These are phyloP conservation scores for Dovyalis caffra DNA, from an alignment of 345 rosid genomes.

Conservation along the genomic window DNA sequence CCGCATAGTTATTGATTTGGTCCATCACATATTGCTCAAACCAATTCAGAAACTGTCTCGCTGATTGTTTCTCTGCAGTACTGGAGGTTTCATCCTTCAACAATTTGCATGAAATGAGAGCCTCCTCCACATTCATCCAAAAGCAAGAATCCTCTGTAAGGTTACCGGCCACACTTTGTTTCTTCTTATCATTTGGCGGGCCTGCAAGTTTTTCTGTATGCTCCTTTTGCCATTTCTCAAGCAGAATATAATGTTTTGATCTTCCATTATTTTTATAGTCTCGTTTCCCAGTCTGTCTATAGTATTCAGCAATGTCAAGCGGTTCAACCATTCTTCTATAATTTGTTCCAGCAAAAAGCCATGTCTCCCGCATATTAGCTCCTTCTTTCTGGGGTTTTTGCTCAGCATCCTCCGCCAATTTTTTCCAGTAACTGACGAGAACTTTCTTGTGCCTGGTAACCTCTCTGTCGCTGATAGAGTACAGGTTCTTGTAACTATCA, in stretches of 20 bases:
- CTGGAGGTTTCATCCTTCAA: conserved; percentile 13
- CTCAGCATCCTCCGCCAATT: conserved; percentile 45
- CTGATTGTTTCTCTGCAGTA: conserved; percentile 1
- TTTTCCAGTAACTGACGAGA: conserved; percentile 47
- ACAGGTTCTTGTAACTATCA: conserved; percentile 43
- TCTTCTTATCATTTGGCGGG: background rate
- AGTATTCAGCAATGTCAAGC: conserved; percentile 70
- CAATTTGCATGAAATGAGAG: conserved; percentile 26
- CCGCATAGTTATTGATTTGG: conserved; percentile 37
- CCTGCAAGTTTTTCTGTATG: background rate
- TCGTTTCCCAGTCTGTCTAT: conserved; percentile 17
- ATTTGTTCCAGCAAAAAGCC: conserved; percentile 47
- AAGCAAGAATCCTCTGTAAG: conserved; percentile 71
- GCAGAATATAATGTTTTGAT: conserved; percentile 40
- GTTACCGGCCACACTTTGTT: conserved; percentile 23
- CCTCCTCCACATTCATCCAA: conserved; percentile 82
- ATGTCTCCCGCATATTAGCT: conserved; percentile 21
- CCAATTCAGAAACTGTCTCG: background rate
- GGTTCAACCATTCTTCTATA: conserved; percentile 77
- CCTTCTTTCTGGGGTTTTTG: conserved; percentile 49
- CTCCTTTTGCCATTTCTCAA: conserved; percentile 47
- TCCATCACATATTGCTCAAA: conserved; percentile 48
- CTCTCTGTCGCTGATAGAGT: background rate
- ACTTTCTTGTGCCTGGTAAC: conserved; percentile 16
- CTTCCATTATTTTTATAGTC: conserved; percentile 44